Percentiles rank a stretch among this genome's conserved stretches.
These are phyloP conservation scores for Fistulinella prunicolor DNA, from an alignment of 768 basidiomycete species.

Conservation along the genomic window DNA sequence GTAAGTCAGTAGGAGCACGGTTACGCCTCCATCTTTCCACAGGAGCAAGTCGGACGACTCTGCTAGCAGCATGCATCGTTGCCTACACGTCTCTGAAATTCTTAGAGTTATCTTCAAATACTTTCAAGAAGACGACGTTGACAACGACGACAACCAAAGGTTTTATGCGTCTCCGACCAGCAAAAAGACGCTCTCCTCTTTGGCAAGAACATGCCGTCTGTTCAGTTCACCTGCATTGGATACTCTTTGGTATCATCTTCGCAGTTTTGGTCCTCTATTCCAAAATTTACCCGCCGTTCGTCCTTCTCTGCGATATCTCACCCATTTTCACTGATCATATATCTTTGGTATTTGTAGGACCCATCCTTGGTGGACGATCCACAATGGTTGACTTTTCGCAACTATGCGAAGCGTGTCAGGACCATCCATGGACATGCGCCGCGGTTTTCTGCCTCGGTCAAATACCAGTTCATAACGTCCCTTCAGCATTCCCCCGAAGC, in stretches of 20 bases:
- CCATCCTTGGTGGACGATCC: slow-evolving; percentile 4
- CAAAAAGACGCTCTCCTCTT: slow-evolving; percentile 6
- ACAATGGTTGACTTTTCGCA: slow-evolving; percentile 19
- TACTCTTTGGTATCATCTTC: slow-evolving; percentile 11
- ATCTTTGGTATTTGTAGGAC: slow-evolving; percentile 1
- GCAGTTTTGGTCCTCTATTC: slow-evolving; percentile 12
- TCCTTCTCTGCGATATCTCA: not conserved
- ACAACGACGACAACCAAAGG: too few species aligned
- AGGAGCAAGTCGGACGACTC: not conserved
- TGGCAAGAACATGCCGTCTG: slow-evolving; percentile 12
- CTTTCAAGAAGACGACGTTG: not conserved
- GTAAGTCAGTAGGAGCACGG: too few species aligned
- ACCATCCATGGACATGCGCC: slow-evolving; percentile 2
- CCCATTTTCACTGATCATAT: not conserved
- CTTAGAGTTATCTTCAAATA: slow-evolving; percentile 5
- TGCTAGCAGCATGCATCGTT: slow-evolving; percentile 44
- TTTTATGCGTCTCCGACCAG: too few species aligned
- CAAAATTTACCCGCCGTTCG: slow-evolving; percentile 2
- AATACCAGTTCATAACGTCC: slow-evolving; percentile 1
- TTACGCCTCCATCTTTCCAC: too few species aligned
- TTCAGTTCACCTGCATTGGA: slow-evolving; percentile 17
- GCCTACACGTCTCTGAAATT: slow-evolving; percentile 12
- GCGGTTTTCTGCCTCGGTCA: not conserved
- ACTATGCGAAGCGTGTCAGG: slow-evolving; percentile 24
- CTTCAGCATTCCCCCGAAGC: slow-evolving; percentile 9